Evolutionary conservation across 192 early-diverging fungal genomes (phyloP), one percentile per base, ranked within the genome.

Genomic region (Chytriomyces sp.): DNA sequence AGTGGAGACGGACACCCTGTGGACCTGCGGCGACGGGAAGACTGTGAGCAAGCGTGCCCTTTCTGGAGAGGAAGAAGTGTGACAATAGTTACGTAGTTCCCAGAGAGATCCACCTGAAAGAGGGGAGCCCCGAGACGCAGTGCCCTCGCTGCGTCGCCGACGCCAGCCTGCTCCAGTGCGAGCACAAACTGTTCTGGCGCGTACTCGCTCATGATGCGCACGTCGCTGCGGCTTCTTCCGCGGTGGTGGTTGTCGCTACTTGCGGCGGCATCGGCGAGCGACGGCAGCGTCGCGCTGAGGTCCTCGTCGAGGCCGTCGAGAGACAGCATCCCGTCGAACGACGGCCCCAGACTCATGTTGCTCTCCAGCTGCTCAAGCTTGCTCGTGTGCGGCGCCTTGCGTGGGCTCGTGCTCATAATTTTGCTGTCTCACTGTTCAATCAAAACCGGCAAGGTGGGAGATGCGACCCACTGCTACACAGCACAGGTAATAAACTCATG

Each of bases 121-220:
- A 49, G 17, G 14, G 34, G 63, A 4, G 10, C 28, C 38, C 63
- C 63, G 14, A 52, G 41, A 1, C 63, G 39, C 49, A 65, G 33
- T 19, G 10, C 10, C 33, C 49, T n/a, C 30, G 38, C 44, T 22
- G 7, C 14, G 59, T 17, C 33, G 30, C 31, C 22, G 40, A 65
- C n/a, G 39, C 38, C 14, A 14, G 37, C 63, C 22, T 8, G n/a
- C 33, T 65, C 63, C 8, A 65, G 31, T 7, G 40, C 39, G 1
- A 26, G 10, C 39, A 19, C 22, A 22, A 65, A 19, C 41, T 65
- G 17, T 22, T 8, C 40, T 12, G 63, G 39, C 8, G 63, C 4
- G 40, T 65, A 65, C 31, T 65, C 63, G 17, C 28, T 26, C 63
- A 65, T 65, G 22, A 65, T 49, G 33, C 32, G 56, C 22, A 58